Evolutionary conservation across 805 yeast genomes (phyloP).

Genomic region (Myxozyma kluyveri): DNA sequence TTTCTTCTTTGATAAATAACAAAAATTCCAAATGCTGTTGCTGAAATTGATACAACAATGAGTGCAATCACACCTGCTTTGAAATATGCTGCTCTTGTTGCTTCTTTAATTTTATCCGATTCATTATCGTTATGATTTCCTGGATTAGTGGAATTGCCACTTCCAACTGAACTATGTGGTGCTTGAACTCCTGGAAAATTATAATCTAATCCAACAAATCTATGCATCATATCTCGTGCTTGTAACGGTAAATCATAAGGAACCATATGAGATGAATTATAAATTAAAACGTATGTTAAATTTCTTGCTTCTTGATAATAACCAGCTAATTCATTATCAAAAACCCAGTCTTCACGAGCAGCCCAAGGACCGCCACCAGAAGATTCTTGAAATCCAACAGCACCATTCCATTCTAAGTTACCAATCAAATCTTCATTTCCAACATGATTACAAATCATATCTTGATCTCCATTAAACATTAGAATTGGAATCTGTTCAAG

Average conservation of each 20-base stretch:
- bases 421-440: constrained; percentile 70
- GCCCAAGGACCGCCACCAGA: constrained; percentile 31
- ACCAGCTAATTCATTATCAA: constrained; percentile 47
- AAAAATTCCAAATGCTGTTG: constrained; percentile 21
- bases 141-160: constrained; percentile 8
- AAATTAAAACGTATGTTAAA: constrained; percentile 70
- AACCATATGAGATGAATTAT: constrained; percentile 88
- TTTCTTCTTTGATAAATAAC: constrained; percentile 23
- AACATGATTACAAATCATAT: constrained; percentile 77
- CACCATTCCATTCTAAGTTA: constrained; percentile 63
- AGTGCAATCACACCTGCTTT: constrained; percentile 42
- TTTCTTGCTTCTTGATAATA: constrained; percentile 57
- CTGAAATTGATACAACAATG: constrained; percentile 36
- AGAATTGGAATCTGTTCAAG: constrained; percentile 58
- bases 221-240: constrained; percentile 68
- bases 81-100: constrained; percentile 40
- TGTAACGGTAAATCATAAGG: constrained; percentile 75
- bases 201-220: constrained; percentile 33
- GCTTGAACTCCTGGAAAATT: constrained; percentile 10
- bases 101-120: constrained; percentile 35
- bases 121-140: constrained; percentile 20
- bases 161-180: constrained; percentile 17
- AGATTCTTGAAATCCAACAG: constrained; percentile 36
- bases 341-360: constrained; percentile 45
- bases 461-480: constrained; percentile 83